A percentile compares a stretch with the other conserved stretches of the same genome.
phyloP scores from a whole-genome alignment of 1,284 basidiomycete species.

The Ceratobasidium sp. region DNA sequence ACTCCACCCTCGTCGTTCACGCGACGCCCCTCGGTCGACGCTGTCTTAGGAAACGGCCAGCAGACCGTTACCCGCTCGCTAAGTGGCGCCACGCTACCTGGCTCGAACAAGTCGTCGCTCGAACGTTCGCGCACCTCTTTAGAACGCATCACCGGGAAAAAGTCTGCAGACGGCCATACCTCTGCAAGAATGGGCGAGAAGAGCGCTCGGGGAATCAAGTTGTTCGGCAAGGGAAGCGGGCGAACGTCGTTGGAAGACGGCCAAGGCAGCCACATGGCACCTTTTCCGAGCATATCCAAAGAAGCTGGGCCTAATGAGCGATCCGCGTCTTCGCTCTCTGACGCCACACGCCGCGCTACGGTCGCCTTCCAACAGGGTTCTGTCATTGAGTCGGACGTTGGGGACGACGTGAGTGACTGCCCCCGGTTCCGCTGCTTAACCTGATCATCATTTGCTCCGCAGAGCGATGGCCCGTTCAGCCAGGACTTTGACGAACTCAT shows the following conservation, averaged over 20 bases:
- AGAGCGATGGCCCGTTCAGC: conserved; percentile 35
- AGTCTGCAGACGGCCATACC: conserved; percentile 17
- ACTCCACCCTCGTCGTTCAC: conserved; percentile 26
- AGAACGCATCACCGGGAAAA: conserved; percentile 39
- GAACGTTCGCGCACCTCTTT: conserved; percentile 27
- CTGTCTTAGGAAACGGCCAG: conserved; percentile 2
- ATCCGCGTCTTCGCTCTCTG: conserved; percentile 29
- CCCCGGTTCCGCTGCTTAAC: neutral
- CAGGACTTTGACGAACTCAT: conserved; percentile 91
- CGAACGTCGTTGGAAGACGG: conserved; percentile 29
- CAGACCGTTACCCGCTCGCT: neutral
- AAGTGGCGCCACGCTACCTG: conserved; percentile 1
- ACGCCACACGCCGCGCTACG: conserved; percentile 5
- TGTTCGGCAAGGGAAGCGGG: conserved; percentile 39
- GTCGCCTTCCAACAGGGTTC: conserved; percentile 28
- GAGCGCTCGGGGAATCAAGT: conserved; percentile 26
- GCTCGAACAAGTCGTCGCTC: conserved; percentile 37
- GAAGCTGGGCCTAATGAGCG: conserved; percentile 18
- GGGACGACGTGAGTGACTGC: conserved; percentile 31
- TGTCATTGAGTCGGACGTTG: conserved; percentile 20
- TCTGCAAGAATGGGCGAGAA: conserved; percentile 13
- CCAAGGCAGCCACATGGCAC: conserved; percentile 29
- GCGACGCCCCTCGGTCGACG: conserved; percentile 41
- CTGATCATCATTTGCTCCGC: conserved; percentile 2
- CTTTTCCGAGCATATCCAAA: conserved; percentile 25